A percentile compares a stretch with the other conserved stretches of the same genome.
phyloP scores from a whole-genome alignment of 495 filamentous ascomycete genomes.

The Tuber borchii region DNA sequence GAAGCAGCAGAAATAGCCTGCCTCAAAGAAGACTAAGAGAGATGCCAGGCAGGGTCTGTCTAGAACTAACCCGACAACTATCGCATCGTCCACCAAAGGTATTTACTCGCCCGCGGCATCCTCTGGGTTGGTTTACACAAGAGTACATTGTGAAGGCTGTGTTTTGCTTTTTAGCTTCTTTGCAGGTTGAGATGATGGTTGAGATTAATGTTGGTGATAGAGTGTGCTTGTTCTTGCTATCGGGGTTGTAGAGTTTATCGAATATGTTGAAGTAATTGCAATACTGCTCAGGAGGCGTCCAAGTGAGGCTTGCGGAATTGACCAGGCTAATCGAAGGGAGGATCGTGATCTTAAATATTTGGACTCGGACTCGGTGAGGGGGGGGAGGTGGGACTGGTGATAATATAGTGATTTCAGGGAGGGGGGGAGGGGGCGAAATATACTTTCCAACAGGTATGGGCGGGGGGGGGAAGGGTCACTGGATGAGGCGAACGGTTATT shows the following conservation, averaged over 20 bases:
- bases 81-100: slow-evolving; percentile 38
- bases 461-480: slow-evolving; percentile 11
- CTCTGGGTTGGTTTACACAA: slow-evolving; percentile 41
- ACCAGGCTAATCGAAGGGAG: slow-evolving; percentile 13
- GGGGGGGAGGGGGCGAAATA: slow-evolving; percentile 27
- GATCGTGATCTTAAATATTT: slow-evolving; percentile 22
- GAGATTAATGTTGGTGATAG: not conserved
- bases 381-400: not conserved
- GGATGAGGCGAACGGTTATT: slow-evolving; percentile 31
- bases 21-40: not conserved
- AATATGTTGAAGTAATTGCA: slow-evolving; percentile 8
- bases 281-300: slow-evolving; percentile 5
- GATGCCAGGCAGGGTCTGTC: not conserved
- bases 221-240: slow-evolving; percentile 6
- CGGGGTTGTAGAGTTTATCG: slow-evolving; percentile 10
- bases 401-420: slow-evolving; percentile 24
- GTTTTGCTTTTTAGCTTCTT: slow-evolving; percentile 5
- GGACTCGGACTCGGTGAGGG: slow-evolving; percentile 2
- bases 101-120: slow-evolving; percentile 42
- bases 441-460: slow-evolving; percentile 18
- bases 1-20: not conserved
- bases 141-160: slow-evolving; percentile 38
- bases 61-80: slow-evolving; percentile 35
- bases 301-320: slow-evolving; percentile 20
- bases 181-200: slow-evolving; percentile 1